Percentiles rank a stretch among this genome's conserved stretches.
Conservation (phyloP, 2,329 filamentous ascomycete genomes). For the Tolypocladium tropicale region DNA sequence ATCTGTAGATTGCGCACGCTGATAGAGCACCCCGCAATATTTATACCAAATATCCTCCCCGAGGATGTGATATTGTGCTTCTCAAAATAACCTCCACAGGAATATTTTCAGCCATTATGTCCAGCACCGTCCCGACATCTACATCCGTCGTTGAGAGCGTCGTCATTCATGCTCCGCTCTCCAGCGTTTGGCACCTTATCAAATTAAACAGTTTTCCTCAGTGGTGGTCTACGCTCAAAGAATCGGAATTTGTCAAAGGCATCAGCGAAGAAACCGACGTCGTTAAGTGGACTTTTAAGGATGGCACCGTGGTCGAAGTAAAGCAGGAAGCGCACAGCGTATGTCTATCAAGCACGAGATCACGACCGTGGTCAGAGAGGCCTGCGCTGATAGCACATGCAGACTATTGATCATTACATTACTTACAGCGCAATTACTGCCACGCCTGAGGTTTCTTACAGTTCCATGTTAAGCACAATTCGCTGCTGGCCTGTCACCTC, state of each 20-base stretch:
- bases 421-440: conserved; percentile 63
- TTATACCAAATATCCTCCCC: neutral
- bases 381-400: neutral
- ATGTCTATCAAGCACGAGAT: conserved; percentile 15
- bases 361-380: no score
- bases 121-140: conserved; percentile 46
- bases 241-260: conserved; percentile 54
- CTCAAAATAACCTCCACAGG: neutral
- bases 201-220: conserved; percentile 60
- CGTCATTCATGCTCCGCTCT: conserved; percentile 58
- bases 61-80: neutral
- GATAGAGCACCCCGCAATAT: neutral
- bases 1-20: neutral
- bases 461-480: conserved; percentile 56
- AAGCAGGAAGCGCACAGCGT: conserved; percentile 70
- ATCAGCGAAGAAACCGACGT: conserved; percentile 54
- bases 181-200: conserved; percentile 63
- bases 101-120: neutral
- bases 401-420: conserved; percentile 65
- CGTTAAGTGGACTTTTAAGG: conserved; percentile 61
- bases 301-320: conserved; percentile 57
- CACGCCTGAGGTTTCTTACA: conserved; percentile 55
- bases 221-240: conserved; percentile 55
- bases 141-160: conserved; percentile 56
- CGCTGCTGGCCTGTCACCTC: conserved; percentile 56